Conservation (phyloP, 371 early-diverging fungal species). For the Rhizopus microsporus region DNA sequence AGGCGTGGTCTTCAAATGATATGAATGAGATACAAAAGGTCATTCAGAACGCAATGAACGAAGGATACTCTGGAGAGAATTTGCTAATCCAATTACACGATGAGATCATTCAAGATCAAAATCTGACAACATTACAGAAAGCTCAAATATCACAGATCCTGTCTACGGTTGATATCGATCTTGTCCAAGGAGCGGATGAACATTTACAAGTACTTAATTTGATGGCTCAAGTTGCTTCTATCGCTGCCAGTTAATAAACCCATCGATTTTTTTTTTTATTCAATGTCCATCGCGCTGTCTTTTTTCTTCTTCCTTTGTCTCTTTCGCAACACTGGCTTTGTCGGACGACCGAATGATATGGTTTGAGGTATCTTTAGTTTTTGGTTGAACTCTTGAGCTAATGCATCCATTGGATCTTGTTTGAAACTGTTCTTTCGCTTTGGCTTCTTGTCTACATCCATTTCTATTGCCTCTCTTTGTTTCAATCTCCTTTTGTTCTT, state of each 20-base stretch:
- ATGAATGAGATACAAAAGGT: slow-evolving; percentile 45
- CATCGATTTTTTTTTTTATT: slow-evolving; percentile 2
- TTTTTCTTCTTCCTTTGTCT: not conserved
- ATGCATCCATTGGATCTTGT: slow-evolving; percentile 21
- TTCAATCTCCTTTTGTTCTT: slow-evolving; percentile 5
- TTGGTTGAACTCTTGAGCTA: slow-evolving; percentile 5
- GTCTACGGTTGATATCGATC: slow-evolving; percentile 67
- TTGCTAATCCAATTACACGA: slow-evolving; percentile 69
- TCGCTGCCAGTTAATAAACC: slow-evolving; percentile 25
- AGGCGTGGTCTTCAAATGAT: slow-evolving; percentile 46
- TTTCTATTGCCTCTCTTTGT: not conserved
- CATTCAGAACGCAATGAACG: slow-evolving; percentile 57
- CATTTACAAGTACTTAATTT: slow-evolving; percentile 78
- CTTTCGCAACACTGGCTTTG: slow-evolving; percentile 3
- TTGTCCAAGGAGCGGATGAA: slow-evolving; percentile 90
- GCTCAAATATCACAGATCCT: slow-evolving; percentile 62
- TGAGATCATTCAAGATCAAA: slow-evolving; percentile 57
- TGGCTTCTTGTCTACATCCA: not conserved
- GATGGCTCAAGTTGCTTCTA: slow-evolving; percentile 58
- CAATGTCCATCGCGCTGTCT: slow-evolving; percentile 7
- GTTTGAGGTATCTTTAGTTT: slow-evolving; percentile 33
- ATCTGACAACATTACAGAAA: slow-evolving; percentile 72
- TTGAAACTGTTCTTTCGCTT: slow-evolving; percentile 7
- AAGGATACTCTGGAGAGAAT: slow-evolving; percentile 80
- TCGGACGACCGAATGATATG: slow-evolving; percentile 39